These are phyloP conservation scores for Neurospora sp. DNA, from an alignment of 495 filamentous ascomycete species.

Conservation along the genomic window DNA sequence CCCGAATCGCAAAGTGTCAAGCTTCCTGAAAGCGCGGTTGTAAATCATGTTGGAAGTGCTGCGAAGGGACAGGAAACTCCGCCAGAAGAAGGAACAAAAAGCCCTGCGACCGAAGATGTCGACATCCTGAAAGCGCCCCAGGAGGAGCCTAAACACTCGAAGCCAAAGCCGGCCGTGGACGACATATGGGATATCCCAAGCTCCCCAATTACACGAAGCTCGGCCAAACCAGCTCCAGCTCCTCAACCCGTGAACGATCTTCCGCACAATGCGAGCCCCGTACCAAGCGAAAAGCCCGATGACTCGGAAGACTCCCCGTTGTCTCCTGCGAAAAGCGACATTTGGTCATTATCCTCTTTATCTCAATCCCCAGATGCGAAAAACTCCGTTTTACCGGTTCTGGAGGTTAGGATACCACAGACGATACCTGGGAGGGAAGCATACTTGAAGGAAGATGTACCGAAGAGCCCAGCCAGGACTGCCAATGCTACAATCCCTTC, in stretches of 20 bases:
- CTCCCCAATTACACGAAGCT: neutral
- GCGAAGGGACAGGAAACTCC: neutral
- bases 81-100: neutral
- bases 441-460: neutral
- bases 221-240: neutral
- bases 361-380: neutral
- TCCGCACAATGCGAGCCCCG: neutral
- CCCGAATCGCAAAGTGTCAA: neutral
- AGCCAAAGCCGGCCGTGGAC: neutral
- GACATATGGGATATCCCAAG: slow-evolving; percentile 8
- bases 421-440: neutral
- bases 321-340: neutral
- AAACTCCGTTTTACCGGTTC: neutral
- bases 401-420: neutral
- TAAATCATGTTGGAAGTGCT: neutral
- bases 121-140: slow-evolving; percentile 13
- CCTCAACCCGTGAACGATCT: neutral
- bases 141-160: neutral
- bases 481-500: neutral
- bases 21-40: neutral
- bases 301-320: neutral
- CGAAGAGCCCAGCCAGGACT: neutral
- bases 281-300: neutral
- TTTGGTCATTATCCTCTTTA: neutral
- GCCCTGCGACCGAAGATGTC: neutral